A percentile compares a stretch with the other conserved stretches of the same genome.
phyloP scores from a whole-genome alignment of 352 stramenopile species.

The Pythium sp. region DNA sequence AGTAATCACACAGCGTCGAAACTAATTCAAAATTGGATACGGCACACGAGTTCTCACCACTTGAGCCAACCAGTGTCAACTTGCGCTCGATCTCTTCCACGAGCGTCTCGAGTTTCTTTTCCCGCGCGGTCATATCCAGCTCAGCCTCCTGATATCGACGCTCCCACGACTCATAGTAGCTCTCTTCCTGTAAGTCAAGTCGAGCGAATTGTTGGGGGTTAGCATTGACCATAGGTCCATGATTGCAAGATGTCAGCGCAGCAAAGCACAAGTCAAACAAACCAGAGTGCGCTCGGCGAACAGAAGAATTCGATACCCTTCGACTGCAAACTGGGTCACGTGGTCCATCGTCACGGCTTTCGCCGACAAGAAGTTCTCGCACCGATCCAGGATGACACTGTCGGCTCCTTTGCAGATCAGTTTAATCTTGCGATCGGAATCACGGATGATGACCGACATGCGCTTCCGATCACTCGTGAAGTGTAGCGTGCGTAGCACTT shows the following conservation, averaged over 20 bases:
- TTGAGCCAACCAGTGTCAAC: conserved; percentile 85
- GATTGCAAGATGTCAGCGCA: neutral
- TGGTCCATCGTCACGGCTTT: conserved; percentile 63
- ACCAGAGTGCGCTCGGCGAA: conserved; percentile 77
- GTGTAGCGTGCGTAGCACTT: conserved; percentile 65
- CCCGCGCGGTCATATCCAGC: conserved; percentile 66
- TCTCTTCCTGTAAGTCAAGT: conserved; percentile 37
- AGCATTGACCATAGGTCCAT: neutral
- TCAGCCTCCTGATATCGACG: conserved; percentile 64
- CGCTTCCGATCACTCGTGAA: conserved; percentile 81
- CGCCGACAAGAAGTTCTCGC: conserved; percentile 53
- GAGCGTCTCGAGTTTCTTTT: conserved; percentile 49
- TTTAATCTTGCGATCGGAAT: conserved; percentile 48
- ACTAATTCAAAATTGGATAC: neutral
- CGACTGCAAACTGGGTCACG: conserved; percentile 76
- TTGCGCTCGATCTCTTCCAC: conserved; percentile 82
- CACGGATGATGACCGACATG: conserved; percentile 81
- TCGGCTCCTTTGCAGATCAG: conserved; percentile 83
- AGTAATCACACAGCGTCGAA: conserved; percentile 2
- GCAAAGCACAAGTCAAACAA: conserved; percentile 17
- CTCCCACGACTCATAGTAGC: conserved; percentile 72
- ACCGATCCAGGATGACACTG: conserved; percentile 73
- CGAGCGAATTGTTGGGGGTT: neutral
- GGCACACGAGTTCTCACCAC: conserved; percentile 33
- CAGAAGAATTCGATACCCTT: conserved; percentile 85